These are phyloP conservation scores for Phytophthora parvispora DNA, from an alignment of 352 stramenopile species.

Conservation along the genomic window DNA sequence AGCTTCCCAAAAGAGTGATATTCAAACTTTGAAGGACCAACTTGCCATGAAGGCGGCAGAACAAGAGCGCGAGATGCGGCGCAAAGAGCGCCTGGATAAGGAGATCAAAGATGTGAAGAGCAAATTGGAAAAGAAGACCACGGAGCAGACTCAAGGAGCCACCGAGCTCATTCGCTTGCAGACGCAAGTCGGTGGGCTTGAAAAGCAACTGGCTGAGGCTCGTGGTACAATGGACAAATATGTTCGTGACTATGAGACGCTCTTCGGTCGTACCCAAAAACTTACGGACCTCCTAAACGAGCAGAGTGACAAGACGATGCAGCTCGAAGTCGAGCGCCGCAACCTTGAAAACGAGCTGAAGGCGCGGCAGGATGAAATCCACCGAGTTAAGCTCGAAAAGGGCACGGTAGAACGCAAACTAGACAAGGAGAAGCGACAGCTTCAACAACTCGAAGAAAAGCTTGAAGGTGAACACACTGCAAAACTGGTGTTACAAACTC, in stretches of 20 bases:
- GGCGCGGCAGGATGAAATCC: conserved; percentile 83
- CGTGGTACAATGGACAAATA: conserved; percentile 95
- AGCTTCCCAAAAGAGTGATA: conserved; percentile 70
- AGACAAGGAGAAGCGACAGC: conserved; percentile 88
- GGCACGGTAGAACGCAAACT: conserved; percentile 91
- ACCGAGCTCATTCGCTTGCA: conserved; percentile 75
- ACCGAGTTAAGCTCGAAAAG: conserved; percentile 91
- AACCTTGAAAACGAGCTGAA: conserved; percentile 92
- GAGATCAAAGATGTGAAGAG: conserved; percentile 92
- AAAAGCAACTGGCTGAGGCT: conserved; percentile 89
- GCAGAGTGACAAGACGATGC: conserved; percentile 90
- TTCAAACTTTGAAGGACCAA: conserved; percentile 90
- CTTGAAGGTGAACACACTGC: conserved; percentile 92
- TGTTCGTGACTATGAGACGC: conserved; percentile 94
- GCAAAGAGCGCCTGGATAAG: conserved; percentile 93
- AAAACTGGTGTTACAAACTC: conserved; percentile 85
- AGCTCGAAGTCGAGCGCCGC: conserved; percentile 82
- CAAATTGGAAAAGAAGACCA: conserved; percentile 91
- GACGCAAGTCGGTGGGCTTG: conserved; percentile 76
- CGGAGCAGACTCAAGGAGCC: conserved; percentile 58
- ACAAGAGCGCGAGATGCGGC: conserved; percentile 89
- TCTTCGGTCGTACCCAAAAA: conserved; percentile 93
- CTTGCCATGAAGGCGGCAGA: conserved; percentile 89
- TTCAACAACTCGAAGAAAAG: conserved; percentile 92
- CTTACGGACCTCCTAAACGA: conserved; percentile 95